Percentiles rank a stretch among this genome's conserved stretches.
phyloP scores from a whole-genome alignment of 2,329 filamentous ascomycete species.

The Fusarium algeriense region DNA sequence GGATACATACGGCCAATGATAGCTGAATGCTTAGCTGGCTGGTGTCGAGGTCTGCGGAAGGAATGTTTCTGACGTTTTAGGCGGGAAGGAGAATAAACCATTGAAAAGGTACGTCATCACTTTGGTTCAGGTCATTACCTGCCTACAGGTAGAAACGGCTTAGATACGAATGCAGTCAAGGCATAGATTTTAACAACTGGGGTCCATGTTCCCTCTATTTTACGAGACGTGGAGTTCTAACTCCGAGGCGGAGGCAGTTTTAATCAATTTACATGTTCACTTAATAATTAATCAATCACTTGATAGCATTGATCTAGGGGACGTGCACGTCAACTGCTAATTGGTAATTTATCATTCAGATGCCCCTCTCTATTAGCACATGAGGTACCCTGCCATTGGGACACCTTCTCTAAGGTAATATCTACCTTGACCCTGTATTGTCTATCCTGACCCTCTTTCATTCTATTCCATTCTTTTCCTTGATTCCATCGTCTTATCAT shows the following conservation, averaged over 20 bases:
- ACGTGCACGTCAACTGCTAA: conserved; percentile 15
- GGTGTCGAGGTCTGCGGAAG: background rate
- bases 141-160: background rate
- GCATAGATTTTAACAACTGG: background rate
- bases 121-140: background rate
- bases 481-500: background rate
- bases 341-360: conserved; percentile 22
- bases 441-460: conserved; percentile 2
- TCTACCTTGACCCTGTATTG: conserved; percentile 10
- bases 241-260: background rate
- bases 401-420: background rate
- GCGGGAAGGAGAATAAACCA: background rate
- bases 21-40: conserved; percentile 6
- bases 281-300: background rate
- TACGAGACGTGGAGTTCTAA: background rate
- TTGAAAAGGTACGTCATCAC: background rate
- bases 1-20: conserved; percentile 6
- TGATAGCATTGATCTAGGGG: conserved; percentile 22
- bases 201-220: background rate
- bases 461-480: background rate
- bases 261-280: background rate
- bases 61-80: background rate
- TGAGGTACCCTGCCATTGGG: background rate
- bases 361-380: conserved; percentile 5
- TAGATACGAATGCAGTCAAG: background rate